These are phyloP conservation scores for Calonectria pteridis DNA, from an alignment of 2,329 filamentous ascomycete species.

Conservation along the genomic window DNA sequence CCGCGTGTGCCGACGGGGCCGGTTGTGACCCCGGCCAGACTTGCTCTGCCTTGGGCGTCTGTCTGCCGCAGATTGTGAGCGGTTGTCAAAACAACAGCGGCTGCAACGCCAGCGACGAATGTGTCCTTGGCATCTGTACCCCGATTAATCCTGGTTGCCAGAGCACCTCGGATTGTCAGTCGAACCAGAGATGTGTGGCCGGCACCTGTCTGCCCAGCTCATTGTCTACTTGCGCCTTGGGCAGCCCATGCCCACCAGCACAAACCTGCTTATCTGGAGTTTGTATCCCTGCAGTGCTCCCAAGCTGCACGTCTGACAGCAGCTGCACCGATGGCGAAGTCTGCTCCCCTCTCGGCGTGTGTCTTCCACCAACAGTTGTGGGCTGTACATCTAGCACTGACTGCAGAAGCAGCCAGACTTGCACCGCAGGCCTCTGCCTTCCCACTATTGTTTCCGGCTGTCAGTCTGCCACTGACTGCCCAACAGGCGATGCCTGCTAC, in stretches of 20 bases:
- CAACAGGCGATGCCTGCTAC: neutral
- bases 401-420: neutral
- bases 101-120: neutral
- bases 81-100: neutral
- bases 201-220: neutral
- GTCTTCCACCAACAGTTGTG: neutral
- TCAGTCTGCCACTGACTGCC: neutral
- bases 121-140: neutral
- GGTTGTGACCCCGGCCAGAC: neutral
- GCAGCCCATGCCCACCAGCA: neutral
- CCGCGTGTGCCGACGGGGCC: neutral
- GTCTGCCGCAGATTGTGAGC: neutral
- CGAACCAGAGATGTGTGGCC: neutral
- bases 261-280: neutral
- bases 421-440: constrained; percentile 7
- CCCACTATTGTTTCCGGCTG: neutral
- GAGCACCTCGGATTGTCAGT: neutral
- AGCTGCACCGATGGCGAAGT: neutral
- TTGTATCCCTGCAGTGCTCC: neutral
- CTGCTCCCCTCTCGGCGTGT: constrained; percentile 7
- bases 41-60: constrained; percentile 1
- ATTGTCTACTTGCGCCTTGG: neutral
- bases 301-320: neutral
- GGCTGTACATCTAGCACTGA: neutral
- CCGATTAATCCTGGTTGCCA: neutral